phyloP scores from a whole-genome alignment of 805 yeast genomes.

The Candida pini region DNA sequence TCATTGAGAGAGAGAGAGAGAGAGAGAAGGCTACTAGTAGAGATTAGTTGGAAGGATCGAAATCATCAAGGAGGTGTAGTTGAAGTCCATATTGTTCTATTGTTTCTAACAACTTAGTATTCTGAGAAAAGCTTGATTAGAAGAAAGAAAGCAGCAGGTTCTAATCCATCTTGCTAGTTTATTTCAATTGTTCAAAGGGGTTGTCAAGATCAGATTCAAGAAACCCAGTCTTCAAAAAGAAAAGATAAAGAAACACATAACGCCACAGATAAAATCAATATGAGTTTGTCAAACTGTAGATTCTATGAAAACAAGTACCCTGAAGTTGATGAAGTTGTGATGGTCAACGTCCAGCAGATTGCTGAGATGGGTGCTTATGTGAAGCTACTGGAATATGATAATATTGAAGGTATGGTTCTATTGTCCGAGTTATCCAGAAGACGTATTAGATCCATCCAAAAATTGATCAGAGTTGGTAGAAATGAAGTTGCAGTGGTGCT shows the following conservation, averaged over 20 bases:
- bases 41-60: not conserved
- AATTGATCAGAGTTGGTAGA: conserved; percentile 95
- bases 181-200: too few species aligned
- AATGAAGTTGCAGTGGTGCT: conserved; percentile 97
- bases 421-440: conserved; percentile 95
- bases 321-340: conserved; percentile 97
- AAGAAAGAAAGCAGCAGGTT: too few species aligned
- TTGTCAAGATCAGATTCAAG: too few species aligned
- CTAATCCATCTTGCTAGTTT: too few species aligned
- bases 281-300: conserved; percentile 90
- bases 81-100: too few species aligned
- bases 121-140: too few species aligned
- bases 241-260: too few species aligned
- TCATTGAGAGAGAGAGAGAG: too few species aligned
- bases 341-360: conserved; percentile 97
- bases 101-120: too few species aligned
- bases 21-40: too few species aligned
- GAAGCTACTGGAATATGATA: conserved; percentile 91
- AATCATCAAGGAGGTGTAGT: conserved; percentile 1
- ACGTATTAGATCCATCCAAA: conserved; percentile 97
- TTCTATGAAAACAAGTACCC: conserved; percentile 98
- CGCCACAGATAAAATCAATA: too few species aligned
- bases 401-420: conserved; percentile 97
- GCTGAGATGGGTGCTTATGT: conserved; percentile 99
- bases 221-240: too few species aligned